phyloP scores from a whole-genome alignment of 1,284 basidiomycete genomes.

The Sphagnurus paluster region DNA sequence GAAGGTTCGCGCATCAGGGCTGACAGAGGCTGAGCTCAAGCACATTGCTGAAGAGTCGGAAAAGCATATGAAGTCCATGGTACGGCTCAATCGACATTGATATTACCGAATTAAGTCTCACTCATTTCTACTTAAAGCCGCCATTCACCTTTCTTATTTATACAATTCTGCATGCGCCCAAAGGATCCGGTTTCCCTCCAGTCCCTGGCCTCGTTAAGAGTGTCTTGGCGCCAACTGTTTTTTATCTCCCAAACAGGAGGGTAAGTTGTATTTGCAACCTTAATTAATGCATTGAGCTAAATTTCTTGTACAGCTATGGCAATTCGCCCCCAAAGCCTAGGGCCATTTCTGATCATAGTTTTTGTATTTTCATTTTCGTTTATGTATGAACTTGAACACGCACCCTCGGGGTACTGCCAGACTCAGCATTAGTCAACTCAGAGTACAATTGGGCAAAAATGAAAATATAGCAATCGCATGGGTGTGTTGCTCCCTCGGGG shows the following conservation, averaged over 20 bases:
- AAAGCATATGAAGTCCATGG: slow-evolving; percentile 21
- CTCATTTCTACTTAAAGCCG: slow-evolving; percentile 11
- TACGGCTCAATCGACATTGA: neutral
- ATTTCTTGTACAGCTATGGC: slow-evolving; percentile 14
- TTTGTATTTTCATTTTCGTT: too few species aligned
- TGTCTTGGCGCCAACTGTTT: slow-evolving; percentile 18
- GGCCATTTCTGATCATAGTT: too few species aligned
- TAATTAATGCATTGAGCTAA: neutral
- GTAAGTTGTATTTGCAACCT: slow-evolving; percentile 7
- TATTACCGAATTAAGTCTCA: too few species aligned
- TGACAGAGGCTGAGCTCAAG: slow-evolving; percentile 18
- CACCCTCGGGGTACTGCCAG: too few species aligned
- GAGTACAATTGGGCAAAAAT: too few species aligned
- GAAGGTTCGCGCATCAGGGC: slow-evolving; percentile 19
- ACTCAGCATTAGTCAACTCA: too few species aligned
- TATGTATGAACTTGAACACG: too few species aligned
- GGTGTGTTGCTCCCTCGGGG: too few species aligned
- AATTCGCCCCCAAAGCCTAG: slow-evolving; percentile 19
- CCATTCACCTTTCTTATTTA: slow-evolving; percentile 19
- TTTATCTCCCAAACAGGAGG: slow-evolving; percentile 16
- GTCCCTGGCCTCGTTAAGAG: slow-evolving; percentile 17
- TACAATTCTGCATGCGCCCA: slow-evolving; percentile 17
- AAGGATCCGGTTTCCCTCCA: slow-evolving; percentile 18
- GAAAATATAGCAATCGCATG: too few species aligned
- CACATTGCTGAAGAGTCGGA: slow-evolving; percentile 16